Evolutionary conservation across 331 rosid genomes (phyloP).

Genomic region (Ulmus americana): DNA sequence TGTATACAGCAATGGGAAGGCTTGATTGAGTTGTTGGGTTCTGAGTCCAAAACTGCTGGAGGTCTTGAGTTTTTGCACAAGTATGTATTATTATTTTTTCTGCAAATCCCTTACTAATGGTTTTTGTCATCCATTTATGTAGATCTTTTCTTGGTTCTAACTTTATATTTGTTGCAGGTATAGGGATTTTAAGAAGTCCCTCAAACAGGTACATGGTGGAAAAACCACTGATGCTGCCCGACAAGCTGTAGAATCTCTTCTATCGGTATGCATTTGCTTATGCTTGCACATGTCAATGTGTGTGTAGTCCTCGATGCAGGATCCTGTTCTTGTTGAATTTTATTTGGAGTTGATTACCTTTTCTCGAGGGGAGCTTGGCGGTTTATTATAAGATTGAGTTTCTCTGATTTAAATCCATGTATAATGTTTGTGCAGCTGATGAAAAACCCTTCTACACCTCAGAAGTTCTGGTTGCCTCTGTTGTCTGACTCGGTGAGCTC

Average conservation of each 20-base stretch:
- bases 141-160: constrained; percentile 19
- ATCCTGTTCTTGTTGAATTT: not conserved
- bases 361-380: not conserved
- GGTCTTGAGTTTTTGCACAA: constrained; percentile 90
- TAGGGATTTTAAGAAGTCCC: constrained; percentile 84
- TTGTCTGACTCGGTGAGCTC: constrained; percentile 75
- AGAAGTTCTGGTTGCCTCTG: constrained; percentile 88
- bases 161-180: constrained; percentile 45
- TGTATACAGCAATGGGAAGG: constrained; percentile 90
- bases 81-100: constrained; percentile 37
- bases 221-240: constrained; percentile 60
- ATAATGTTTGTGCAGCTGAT: constrained; percentile 54
- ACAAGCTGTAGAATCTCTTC: constrained; percentile 71
- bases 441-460: constrained; percentile 92
- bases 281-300: not conserved
- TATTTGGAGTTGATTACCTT: not conserved
- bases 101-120: constrained; percentile 6
- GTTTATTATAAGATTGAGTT: constrained; percentile 1
- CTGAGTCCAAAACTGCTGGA: constrained; percentile 80
- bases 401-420: not conserved
- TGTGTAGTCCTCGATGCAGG: not conserved
- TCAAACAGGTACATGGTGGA: constrained; percentile 55
- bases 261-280: constrained; percentile 43
- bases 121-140: constrained; percentile 7
- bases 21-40: constrained; percentile 81